Evolutionary conservation across 192 early-diverging fungal species (phyloP), one percentile per base, ranked within the genome.

Genomic region (Rhizophagus clarus): DNA sequence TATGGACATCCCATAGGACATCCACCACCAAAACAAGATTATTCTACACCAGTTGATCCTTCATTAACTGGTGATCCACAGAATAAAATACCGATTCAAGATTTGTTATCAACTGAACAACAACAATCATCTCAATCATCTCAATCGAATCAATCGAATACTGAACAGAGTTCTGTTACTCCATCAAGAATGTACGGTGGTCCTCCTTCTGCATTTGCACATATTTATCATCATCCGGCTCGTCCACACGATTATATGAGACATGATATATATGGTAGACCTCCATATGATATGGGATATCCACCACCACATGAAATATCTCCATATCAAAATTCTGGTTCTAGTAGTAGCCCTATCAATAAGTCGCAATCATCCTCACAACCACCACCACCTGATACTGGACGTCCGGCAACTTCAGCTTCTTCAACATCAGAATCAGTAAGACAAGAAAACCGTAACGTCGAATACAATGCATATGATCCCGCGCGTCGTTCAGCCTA

Each of bases 1-100:
- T 49, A 42, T 49, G 9, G 20, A 45, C 45, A 26, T 40, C 71
- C 62, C 8, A 24, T 20, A 8, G 24, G 11, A 11, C 28, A 3
- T 20, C 28, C 24, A 64, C 24, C 62, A 3, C 62, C 24, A 9
- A 28, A 24, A 2, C 12, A 24, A 26, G 62, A 64, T 28, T 28
- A 64, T 12, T 10, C 24, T 8, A n/a, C 14, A 24, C 71, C 37
- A 40, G 6, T 22, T 73, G 29, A 49, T 73, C 8, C 24, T 26
- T 24, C n/a, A 15, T 45, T 24, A 32, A 32, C 40, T 3, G 45
- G 45, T 0, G 40, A 40, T 22, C 40, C 45, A 22, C 28, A 34
- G 28, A 8, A 47, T 7, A 73, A 73, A 73, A 73, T 49, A 49
- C 40, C 40, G 12, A 73, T 73, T 28, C 71, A 73, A 10, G 24